Conservation (phyloP, 2,329 filamentous ascomycete species). For the Aspergillus fumigatiaffinis region DNA sequence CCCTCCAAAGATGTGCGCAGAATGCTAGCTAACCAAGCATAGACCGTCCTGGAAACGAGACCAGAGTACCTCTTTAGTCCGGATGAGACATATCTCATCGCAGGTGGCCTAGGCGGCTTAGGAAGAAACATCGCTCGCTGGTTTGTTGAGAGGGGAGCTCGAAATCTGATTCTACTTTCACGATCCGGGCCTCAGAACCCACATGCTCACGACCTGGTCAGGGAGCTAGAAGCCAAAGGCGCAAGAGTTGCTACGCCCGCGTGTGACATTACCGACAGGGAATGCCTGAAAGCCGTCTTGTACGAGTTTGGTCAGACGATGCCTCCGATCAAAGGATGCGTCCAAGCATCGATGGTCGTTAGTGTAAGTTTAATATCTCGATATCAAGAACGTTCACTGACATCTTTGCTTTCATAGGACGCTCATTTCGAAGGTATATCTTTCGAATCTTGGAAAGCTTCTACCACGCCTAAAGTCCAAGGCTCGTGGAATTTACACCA, state of each 20-base stretch:
- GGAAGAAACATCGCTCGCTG: constrained; percentile 27
- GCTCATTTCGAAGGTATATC: constrained; percentile 36
- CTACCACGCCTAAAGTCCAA: constrained; percentile 34
- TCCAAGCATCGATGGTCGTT: constrained; percentile 8
- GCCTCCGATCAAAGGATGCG: constrained; percentile 10
- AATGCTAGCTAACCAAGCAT: neutral
- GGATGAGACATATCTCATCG: constrained; percentile 27
- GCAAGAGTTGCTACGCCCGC: neutral
- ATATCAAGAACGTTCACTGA: neutral
- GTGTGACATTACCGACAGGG: constrained; percentile 4
- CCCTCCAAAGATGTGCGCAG: neutral
- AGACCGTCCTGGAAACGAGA: constrained; percentile 7
- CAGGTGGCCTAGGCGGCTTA: constrained; percentile 32
- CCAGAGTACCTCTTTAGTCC: constrained; percentile 1
- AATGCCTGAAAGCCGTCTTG: neutral
- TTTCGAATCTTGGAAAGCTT: constrained; percentile 31
- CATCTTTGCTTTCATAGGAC: neutral
- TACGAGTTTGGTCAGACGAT: neutral
- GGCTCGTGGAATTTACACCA: constrained; percentile 32
- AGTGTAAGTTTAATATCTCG: constrained; percentile 6
- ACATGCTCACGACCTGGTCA: constrained; percentile 2
- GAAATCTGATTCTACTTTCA: constrained; percentile 28
- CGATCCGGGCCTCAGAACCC: constrained; percentile 3
- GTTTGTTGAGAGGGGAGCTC: constrained; percentile 32
- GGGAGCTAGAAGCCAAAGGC: neutral